Evolutionary conservation across 2,329 filamentous ascomycete genomes (phyloP).

Genomic region (Metarhizium sp.): DNA sequence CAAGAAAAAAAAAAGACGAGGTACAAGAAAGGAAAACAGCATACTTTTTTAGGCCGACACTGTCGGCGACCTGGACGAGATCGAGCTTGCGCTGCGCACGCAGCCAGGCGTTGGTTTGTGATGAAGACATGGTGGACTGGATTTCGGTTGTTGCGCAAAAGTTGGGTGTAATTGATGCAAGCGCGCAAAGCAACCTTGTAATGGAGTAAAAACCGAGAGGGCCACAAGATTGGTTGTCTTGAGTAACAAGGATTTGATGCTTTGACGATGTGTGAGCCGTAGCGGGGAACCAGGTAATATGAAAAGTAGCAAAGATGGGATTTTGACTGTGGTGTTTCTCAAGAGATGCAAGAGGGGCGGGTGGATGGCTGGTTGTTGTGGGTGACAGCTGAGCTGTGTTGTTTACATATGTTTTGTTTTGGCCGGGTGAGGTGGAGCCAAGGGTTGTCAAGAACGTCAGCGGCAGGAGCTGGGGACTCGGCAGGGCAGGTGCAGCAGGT

Average conservation of each 20-base stretch:
- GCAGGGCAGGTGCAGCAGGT: too few species aligned
- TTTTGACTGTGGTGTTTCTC: too few species aligned
- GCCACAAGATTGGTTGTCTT: background rate
- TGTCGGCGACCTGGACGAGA: conserved; percentile 63
- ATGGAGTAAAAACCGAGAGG: background rate
- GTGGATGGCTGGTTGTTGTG: too few species aligned
- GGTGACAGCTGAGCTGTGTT: too few species aligned
- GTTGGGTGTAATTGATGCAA: background rate
- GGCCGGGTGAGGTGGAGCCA: too few species aligned
- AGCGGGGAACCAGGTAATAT: too few species aligned
- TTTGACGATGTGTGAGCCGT: background rate
- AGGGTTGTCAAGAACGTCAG: too few species aligned
- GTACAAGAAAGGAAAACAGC: conserved; percentile 22
- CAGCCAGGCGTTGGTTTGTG: conserved; percentile 57
- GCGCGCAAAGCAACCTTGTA: background rate
- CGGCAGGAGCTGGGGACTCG: too few species aligned
- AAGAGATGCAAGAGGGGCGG: too few species aligned
- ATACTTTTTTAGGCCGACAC: conserved; percentile 64
- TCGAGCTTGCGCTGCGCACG: conserved; percentile 75
- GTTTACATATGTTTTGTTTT: too few species aligned
- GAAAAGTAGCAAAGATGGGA: too few species aligned
- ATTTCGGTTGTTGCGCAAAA: background rate
- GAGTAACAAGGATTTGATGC: background rate
- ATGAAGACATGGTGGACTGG: conserved; percentile 14
- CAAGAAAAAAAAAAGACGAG: background rate